Base-by-base conservation (phyloP, 768 basidiomycete species). In the Suillus placidus region DNA sequence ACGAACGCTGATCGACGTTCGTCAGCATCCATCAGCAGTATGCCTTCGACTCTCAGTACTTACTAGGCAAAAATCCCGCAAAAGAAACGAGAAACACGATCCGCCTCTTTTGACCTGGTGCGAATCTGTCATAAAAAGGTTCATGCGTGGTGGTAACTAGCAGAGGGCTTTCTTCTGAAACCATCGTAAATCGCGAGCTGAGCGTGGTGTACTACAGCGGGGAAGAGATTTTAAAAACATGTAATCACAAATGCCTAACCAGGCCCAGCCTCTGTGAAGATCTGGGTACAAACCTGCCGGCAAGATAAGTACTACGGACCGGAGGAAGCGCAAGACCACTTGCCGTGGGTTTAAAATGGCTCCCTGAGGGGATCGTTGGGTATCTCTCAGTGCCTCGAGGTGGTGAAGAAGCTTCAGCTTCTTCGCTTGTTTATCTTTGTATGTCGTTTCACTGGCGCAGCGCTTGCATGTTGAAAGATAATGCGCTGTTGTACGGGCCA, bases 21-120 rank as follows among this genome's bases (percentile, higher is more conserved):
- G 58, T 58, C 43, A 30, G 55, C 16, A 26, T 55, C 20, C 18
- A 34, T 32, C 58, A 34, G 38, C n/a, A 16, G 54, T 52, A 6
- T 60, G 42, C 43, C 42, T 49, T 51, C 37, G 32, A 26, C 42
- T 18, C 2, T 47, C 51, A 16, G 70, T 45, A 68, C 84, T 57
- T 69, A 92, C 91, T 79, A 26, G 87, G 87, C 61, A 93, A 75
- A 32, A 92, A 76, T 6, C 88, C 90, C 51, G 84, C 84, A 67
- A 82, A 82, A 5, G 90, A 86, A 0, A 88, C 85, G 35, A 91
- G 79, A 0, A 80, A 77, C 6, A 88, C 74, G 54, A 93, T 87
- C 6, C 74, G 54, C n/a, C 76, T 74, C 73, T 91, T 93, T 68
- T 80, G 79, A 35, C 69, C 8, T 4, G 69, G 70, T 3, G 82